Conservation (phyloP, 1,139 yeast genomes). For the Saccharomycopsis hybrid region DNA sequence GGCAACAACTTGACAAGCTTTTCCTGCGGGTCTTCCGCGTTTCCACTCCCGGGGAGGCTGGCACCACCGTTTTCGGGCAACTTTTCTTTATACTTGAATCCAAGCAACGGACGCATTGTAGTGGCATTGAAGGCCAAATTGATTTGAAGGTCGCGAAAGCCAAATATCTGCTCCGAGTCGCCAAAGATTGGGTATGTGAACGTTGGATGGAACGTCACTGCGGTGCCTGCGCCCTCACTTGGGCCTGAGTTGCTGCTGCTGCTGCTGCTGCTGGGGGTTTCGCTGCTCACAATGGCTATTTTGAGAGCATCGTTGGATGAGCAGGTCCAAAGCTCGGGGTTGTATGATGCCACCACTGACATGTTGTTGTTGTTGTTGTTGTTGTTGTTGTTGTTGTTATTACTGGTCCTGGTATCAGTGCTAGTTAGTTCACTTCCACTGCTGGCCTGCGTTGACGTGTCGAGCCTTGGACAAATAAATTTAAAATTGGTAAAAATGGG, state of each 20-base stretch:
- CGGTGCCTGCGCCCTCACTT: slow-evolving; percentile 20
- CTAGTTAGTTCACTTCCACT: too few relatives aligned
- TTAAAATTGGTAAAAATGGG: too few relatives aligned
- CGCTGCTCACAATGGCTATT: slow-evolving; percentile 48
- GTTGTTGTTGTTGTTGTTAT: not conserved
- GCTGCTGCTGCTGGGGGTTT: slow-evolving; percentile 28
- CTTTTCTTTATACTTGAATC: slow-evolving; percentile 48
- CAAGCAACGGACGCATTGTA: slow-evolving; percentile 49
- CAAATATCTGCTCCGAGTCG: slow-evolving; percentile 82
- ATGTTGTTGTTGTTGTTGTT: not conserved
- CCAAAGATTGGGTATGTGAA: slow-evolving; percentile 94
- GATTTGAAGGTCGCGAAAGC: slow-evolving; percentile 62
- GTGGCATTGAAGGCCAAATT: slow-evolving; percentile 47
- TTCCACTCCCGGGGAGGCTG: slow-evolving; percentile 1
- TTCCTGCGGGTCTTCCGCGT: slow-evolving; percentile 37
- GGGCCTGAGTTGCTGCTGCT: too few relatives aligned
- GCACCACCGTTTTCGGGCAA: slow-evolving; percentile 32
- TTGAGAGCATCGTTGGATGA: slow-evolving; percentile 61
- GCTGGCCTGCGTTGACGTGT: too few relatives aligned
- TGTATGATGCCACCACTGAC: slow-evolving; percentile 19
- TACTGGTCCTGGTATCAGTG: too few relatives aligned
- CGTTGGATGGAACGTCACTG: slow-evolving; percentile 58
- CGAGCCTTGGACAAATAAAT: too few relatives aligned
- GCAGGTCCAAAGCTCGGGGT: slow-evolving; percentile 60
- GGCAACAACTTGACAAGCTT: slow-evolving; percentile 57